phyloP scores from a whole-genome alignment of 352 stramenopile genomes.

The Porosira glacialis region DNA sequence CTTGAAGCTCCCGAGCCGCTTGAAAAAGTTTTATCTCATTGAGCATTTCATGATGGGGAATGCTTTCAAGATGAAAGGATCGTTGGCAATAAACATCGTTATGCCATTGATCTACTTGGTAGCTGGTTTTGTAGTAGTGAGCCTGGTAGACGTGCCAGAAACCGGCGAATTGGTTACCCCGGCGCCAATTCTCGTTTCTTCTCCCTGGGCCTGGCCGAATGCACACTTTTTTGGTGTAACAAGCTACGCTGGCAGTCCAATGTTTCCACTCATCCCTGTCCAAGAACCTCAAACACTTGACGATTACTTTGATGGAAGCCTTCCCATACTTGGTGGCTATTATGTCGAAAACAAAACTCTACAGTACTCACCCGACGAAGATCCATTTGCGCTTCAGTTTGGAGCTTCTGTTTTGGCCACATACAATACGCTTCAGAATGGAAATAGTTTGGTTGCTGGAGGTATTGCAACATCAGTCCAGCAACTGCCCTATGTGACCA shows the following conservation, averaged over 20 bases:
- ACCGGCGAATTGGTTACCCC: background rate
- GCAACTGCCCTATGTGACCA: conserved; percentile 34
- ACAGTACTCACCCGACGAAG: conserved; percentile 16
- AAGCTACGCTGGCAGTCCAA: background rate
- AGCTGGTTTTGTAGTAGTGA: conserved; percentile 4
- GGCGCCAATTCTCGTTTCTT: background rate
- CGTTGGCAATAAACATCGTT: conserved; percentile 32
- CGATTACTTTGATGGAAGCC: conserved; percentile 6
- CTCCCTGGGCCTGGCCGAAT: background rate
- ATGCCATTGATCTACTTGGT: conserved; percentile 41
- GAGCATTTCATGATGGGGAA: conserved; percentile 36
- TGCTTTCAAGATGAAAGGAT: conserved; percentile 39
- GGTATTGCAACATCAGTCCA: conserved; percentile 23
- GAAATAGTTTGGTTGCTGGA: background rate
- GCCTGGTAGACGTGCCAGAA: background rate
- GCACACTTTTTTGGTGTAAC: background rate
- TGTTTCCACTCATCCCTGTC: conserved; percentile 4
- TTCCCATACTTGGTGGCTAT: conserved; percentile 30
- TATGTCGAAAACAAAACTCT: conserved; percentile 26
- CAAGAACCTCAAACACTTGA: conserved; percentile 4
- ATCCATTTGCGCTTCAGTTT: conserved; percentile 37
- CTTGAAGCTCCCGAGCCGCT: background rate
- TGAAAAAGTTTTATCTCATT: background rate
- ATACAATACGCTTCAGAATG: conserved; percentile 3
- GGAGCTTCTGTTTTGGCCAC: conserved; percentile 16